Conservation (phyloP, 73 alveolate species). For the Breviolum minutum region DNA sequence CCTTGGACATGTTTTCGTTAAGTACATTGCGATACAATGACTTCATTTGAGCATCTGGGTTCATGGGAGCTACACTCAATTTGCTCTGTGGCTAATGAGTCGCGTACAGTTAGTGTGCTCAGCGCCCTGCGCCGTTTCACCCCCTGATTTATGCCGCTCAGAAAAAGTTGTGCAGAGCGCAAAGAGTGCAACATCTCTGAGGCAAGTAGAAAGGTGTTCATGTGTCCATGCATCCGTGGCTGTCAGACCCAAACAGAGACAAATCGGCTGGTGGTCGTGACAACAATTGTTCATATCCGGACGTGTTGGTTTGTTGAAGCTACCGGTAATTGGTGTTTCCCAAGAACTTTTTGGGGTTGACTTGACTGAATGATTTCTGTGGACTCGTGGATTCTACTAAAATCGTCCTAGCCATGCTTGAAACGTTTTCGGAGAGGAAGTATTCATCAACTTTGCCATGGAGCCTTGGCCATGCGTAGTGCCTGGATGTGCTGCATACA, state of each 20-base stretch:
- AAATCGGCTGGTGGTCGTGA: no score
- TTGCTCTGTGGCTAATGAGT: slow-evolving; percentile 59
- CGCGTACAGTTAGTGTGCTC: slow-evolving; percentile 35
- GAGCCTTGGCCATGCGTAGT: slow-evolving; percentile 3
- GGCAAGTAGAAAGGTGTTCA: no score
- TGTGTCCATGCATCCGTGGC: no score
- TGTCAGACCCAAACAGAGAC: no score
- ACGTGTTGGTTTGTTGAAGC: no score
- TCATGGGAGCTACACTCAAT: slow-evolving; percentile 28
- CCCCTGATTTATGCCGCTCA: slow-evolving; percentile 29
- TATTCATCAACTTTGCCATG: background rate
- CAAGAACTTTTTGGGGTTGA: no score
- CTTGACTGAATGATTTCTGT: background rate
- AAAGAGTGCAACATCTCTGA: no score
- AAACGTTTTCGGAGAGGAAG: background rate
- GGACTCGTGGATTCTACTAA: background rate
- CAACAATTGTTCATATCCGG: no score
- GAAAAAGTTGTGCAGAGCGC: background rate
- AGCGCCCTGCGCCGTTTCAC: slow-evolving; percentile 12
- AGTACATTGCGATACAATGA: background rate
- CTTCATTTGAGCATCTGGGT: background rate
- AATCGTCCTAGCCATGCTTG: background rate
- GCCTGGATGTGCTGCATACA: slow-evolving; percentile 34
- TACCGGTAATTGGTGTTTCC: no score
- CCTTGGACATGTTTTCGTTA: background rate